A percentile compares a stretch with the other conserved stretches of the same genome.
Evolutionary conservation across 2,329 filamentous ascomycete species (phyloP).

Genomic region (Metarhizium robertsii): DNA sequence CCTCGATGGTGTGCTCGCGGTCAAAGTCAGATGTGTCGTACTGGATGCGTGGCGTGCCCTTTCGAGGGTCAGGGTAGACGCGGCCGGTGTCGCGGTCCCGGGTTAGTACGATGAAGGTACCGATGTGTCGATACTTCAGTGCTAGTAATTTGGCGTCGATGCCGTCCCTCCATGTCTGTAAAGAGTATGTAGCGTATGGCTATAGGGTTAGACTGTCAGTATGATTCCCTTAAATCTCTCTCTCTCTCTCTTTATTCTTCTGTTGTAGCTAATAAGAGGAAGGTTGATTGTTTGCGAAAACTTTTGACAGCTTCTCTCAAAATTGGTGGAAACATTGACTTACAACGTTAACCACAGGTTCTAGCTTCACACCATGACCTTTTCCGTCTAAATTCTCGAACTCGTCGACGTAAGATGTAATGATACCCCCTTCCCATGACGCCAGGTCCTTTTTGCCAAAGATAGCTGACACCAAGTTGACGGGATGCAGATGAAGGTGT

Average conservation of each 20-base stretch:
- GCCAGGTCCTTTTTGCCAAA: constrained; percentile 56
- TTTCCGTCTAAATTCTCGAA: constrained; percentile 74
- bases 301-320: background rate
- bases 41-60: constrained; percentile 54
- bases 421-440: constrained; percentile 67
- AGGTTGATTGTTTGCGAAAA: background rate
- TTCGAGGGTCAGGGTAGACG: constrained; percentile 62
- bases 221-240: background rate
- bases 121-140: constrained; percentile 59
- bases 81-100: constrained; percentile 69
- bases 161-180: constrained; percentile 57
- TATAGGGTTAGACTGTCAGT: constrained; percentile 20
- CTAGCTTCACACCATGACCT: constrained; percentile 76
- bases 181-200: constrained; percentile 54
- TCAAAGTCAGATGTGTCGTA: constrained; percentile 69
- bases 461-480: constrained; percentile 46
- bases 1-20: constrained; percentile 60
- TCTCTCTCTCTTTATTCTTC: too few relatives aligned
- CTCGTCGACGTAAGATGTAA: constrained; percentile 67
- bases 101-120: constrained; percentile 62
- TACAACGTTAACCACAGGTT: constrained; percentile 62
- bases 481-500: constrained; percentile 76
- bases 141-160: constrained; percentile 64
- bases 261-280: background rate
- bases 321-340: constrained; percentile 12